Conservation (phyloP, 306 rosid species). For the Quercus bicolor region DNA sequence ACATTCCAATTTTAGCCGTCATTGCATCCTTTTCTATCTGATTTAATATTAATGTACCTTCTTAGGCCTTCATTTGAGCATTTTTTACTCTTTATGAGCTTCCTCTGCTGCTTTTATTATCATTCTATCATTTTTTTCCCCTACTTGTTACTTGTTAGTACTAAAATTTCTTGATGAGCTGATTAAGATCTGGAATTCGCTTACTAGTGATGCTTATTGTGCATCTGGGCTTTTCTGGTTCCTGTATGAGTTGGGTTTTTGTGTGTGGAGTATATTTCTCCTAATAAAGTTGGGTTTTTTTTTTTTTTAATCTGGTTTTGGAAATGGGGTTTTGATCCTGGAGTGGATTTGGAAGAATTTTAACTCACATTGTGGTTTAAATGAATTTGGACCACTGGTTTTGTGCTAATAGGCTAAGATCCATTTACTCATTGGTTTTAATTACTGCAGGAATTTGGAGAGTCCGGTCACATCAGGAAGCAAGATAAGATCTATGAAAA, state of each 20-base stretch:
- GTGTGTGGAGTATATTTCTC: no score
- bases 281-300: no score
- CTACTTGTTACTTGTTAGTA: not conserved
- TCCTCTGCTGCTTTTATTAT: not conserved
- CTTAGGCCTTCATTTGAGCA: constrained; percentile 30
- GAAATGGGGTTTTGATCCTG: constrained; percentile 13
- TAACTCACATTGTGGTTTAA: constrained; percentile 12
- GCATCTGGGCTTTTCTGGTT: no score
- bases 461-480: constrained; percentile 20
- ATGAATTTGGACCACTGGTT: not conserved
- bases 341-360: not conserved
- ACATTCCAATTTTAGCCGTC: constrained; percentile 7
- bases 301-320: not conserved
- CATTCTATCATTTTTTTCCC: not conserved
- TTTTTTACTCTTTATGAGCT: not conserved
- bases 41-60: not conserved
- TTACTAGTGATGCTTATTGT: constrained; percentile 4
- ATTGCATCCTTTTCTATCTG: constrained; percentile 20
- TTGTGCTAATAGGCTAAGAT: constrained; percentile 22
- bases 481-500: not conserved
- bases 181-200: constrained; percentile 45
- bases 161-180: constrained; percentile 1
- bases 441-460: constrained; percentile 70
- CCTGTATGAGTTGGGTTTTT: no score
- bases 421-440: constrained; percentile 11